Base-by-base conservation (phyloP, 1,139 yeast species). In the Taiozyma sp. region DNA sequence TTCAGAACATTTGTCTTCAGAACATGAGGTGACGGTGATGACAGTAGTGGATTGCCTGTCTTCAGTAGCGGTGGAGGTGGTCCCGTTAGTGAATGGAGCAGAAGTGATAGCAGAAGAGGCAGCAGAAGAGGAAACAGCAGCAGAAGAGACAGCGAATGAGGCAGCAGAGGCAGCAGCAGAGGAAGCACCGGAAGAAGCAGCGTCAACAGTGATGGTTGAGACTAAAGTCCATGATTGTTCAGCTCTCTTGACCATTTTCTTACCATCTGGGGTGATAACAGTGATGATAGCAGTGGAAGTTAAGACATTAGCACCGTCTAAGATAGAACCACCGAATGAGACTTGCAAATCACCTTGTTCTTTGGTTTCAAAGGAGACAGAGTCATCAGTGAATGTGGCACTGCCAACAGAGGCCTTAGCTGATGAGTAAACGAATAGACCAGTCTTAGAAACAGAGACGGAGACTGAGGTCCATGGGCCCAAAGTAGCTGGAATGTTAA, bases 141-240 rank as follows among this genome's bases (percentile, higher is more conserved):
- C 24, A n/a, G 53, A 39, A 10, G 46, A 48, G 10, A n/a, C 49
- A 24, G 48, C 41, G 41, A 52, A 49, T 12, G 43, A 44, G 19
- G 48, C 41, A 51, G 50, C 52, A 44, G 57, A 51, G 12, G 61
- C 51, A 36, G 43, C 10, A 24, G 41, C 52, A 43, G 57, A 51
- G 10, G 61, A 51, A 19, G 6, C 19, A 36, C 38, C 8, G 9
- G 51, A 48, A 3, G 48, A 34, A 13, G 45, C 38, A 12, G 19
- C 40, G 43, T 45, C 30, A 9, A 44, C 32, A 34, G 45, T 29
- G 32, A 48, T 39, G 9, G 51, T 38, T 2, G 51, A 45, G 2
- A 44, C 39, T 24, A 34, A 44, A 6, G 48, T 34, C 29, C 40
- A 23, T 22, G 39, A 28, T 10, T 28, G 2, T 28, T 28, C 27